Base-by-base conservation (phyloP, 768 basidiomycete genomes). In the Porphyrellus cyaneotinctus region DNA sequence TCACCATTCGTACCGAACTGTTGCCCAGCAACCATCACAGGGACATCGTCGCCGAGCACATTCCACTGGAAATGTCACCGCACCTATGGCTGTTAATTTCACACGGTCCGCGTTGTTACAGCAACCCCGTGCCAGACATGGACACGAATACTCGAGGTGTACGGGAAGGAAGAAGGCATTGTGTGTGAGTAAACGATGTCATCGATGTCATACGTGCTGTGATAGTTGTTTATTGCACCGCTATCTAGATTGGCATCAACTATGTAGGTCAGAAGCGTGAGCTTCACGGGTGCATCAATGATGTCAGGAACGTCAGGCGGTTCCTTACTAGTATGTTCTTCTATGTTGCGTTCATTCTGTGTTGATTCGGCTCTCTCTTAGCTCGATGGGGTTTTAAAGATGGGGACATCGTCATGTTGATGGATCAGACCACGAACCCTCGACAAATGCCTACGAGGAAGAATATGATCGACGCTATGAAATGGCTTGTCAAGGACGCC, bases 261-360 rank as follows among this genome's bases (percentile, higher is more conserved):
- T 93, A 93, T 63, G 62, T 60, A 12, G 88, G 88, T 0, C 82
- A 87, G 43, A 63, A 64, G 3, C 78, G 82, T 49, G 81, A 79
- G 54, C 78, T 93, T 14, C 73, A 73, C 0, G 91, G 91, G 7
- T 93, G 91, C 60, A 77, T 91, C 61, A 93, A 93, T 56, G 92
- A 95, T 64, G 85, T 85, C 4, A 75, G 74, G 52, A 84, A 85
- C 58, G 78, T 92, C 42, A 77, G 79, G 43, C 74, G 75, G 30
- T 92, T 91, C 72, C 72, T 90, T 28, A 80, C 79, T 37, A 68
- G 84, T 85, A 58, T 65, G 32, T n/a, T 13, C 13, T 43, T 20
- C 11, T 35, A 6, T n/a, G 26, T 52, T 9, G 4, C 4, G 2
- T 15, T 4, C 0, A 8, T 23, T 15, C 11, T 32, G 38, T 15